Evolutionary conservation across 352 stramenopile species (phyloP).

Genomic region (Globisporangium nodosum): DNA sequence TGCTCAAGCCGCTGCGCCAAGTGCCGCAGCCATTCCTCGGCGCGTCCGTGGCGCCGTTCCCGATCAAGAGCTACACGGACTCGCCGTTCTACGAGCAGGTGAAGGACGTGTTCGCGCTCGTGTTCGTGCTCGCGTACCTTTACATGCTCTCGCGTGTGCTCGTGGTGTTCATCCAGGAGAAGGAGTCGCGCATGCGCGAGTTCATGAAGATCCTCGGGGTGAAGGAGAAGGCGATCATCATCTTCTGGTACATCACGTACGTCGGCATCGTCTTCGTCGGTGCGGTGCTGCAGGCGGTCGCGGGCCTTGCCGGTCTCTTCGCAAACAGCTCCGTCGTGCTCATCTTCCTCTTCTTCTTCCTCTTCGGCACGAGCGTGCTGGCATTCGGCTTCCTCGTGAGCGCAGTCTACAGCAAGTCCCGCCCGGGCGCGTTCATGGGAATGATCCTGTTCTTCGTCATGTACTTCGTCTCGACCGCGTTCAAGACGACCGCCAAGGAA

Average conservation of each 20-base stretch:
- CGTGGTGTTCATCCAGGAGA: slow-evolving; percentile 85
- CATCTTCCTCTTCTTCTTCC: slow-evolving; percentile 54
- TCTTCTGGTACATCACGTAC: slow-evolving; percentile 86
- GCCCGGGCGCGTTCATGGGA: slow-evolving; percentile 26
- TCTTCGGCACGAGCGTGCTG: slow-evolving; percentile 46
- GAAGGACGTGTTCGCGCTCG: slow-evolving; percentile 61
- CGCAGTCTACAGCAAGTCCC: slow-evolving; percentile 68
- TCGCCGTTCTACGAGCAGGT: slow-evolving; percentile 58
- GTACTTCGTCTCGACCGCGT: slow-evolving; percentile 52
- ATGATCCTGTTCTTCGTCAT: slow-evolving; percentile 77
- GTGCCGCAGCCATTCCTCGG: slow-evolving; percentile 39
- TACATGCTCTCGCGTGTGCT: slow-evolving; percentile 83
- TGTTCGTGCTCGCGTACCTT: slow-evolving; percentile 89
- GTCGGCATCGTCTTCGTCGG: slow-evolving; percentile 68
- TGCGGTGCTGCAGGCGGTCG: slow-evolving; percentile 42
- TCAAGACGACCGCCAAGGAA: slow-evolving; percentile 18
- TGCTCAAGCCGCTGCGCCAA: slow-evolving; percentile 31
- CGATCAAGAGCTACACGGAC: slow-evolving; percentile 25
- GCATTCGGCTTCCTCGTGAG: slow-evolving; percentile 55
- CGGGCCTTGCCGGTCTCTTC: slow-evolving; percentile 35
- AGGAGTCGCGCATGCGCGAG: slow-evolving; percentile 85
- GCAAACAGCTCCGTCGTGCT: slow-evolving; percentile 16
- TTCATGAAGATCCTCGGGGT: slow-evolving; percentile 90
- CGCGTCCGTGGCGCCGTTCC: slow-evolving; percentile 28
- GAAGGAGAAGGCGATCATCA: slow-evolving; percentile 55